phyloP scores from a whole-genome alignment of 1,284 basidiomycete species.

The Ceraceosorus bombacis region DNA sequence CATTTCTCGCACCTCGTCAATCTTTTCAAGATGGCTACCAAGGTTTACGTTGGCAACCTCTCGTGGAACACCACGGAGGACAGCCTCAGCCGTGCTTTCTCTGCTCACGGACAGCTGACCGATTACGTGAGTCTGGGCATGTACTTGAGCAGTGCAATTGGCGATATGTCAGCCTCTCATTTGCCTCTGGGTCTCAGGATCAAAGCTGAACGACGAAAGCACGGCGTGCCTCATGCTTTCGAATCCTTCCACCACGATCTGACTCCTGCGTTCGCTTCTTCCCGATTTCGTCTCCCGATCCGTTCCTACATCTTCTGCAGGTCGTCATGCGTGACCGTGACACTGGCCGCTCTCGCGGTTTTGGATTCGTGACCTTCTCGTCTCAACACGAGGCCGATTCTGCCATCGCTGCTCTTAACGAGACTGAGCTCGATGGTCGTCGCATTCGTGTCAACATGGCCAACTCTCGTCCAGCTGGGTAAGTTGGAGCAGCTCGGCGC shows the following conservation, averaged over 20 bases:
- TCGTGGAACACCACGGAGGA: constrained; percentile 49
- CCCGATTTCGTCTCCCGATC: constrained; percentile 3
- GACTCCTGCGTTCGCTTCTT: not conserved
- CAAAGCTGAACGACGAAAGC: too few relatives aligned
- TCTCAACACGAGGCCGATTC: constrained; percentile 62
- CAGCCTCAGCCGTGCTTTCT: constrained; percentile 45
- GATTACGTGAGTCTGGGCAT: constrained; percentile 31
- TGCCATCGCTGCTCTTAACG: constrained; percentile 74
- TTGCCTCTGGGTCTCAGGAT: too few relatives aligned
- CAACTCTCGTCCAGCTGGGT: constrained; percentile 64
- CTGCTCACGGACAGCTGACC: constrained; percentile 44
- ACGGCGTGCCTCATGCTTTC: too few relatives aligned
- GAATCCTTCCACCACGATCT: not conserved
- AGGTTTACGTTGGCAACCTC: constrained; percentile 49
- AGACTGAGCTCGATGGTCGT: constrained; percentile 86
- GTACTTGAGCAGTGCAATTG: not conserved
- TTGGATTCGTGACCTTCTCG: constrained; percentile 69
- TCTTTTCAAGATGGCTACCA: constrained; percentile 41
- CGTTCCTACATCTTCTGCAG: constrained; percentile 1
- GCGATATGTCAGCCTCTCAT: not conserved
- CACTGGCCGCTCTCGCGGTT: constrained; percentile 81
- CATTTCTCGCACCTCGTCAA: not conserved
- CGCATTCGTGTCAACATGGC: constrained; percentile 85
- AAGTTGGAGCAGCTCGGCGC: constrained; percentile 3
- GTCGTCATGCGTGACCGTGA: constrained; percentile 92